Evolutionary conservation across 306 rosid species (phyloP).

Genomic region (Rubus parviflorus): DNA sequence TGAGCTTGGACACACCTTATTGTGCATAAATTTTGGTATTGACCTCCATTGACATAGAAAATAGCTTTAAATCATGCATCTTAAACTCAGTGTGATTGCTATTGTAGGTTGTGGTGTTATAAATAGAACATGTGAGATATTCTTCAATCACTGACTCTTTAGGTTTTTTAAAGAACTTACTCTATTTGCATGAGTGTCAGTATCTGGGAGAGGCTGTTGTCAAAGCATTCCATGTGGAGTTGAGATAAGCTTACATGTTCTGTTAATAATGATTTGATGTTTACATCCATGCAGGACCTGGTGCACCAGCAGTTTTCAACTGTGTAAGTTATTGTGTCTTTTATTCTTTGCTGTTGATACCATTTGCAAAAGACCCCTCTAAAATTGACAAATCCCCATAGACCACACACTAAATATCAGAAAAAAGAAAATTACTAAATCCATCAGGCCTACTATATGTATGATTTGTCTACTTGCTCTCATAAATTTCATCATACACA

Average conservation of each 20-base stretch:
- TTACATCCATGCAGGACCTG: conserved; percentile 72
- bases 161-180: no score
- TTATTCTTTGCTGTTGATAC: background rate
- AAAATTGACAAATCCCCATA: background rate
- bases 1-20: background rate
- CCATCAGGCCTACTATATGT: no score
- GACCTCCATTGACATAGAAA: background rate
- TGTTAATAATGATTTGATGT: conserved; percentile 19
- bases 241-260: background rate
- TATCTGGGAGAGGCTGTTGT: background rate
- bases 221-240: background rate
- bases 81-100: background rate
- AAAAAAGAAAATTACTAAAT: no score
- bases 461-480: no score
- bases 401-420: background rate
- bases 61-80: background rate
- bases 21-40: background rate
- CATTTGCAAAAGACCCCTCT: background rate
- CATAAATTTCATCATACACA: background rate
- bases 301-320: conserved; percentile 89
- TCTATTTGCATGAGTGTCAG: background rate
- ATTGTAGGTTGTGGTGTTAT: background rate
- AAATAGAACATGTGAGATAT: no score
- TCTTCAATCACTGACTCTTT: no score
- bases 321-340: conserved; percentile 56